Evolutionary conservation across 1,139 yeast species (phyloP).

Genomic region (Suhomyces choctaworum): DNA sequence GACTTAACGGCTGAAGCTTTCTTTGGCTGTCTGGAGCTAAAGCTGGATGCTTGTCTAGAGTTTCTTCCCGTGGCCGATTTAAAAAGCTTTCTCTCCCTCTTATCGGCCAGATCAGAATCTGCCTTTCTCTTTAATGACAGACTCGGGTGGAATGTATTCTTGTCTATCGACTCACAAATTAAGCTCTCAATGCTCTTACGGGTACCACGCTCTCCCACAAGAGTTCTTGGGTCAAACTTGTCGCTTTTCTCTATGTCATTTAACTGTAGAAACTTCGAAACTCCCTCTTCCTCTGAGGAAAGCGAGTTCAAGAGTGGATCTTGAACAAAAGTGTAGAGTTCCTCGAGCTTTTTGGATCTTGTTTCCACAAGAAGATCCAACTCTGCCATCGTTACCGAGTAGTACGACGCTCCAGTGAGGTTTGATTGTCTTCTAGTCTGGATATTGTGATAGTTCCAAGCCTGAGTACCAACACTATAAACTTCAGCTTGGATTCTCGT

Average conservation of each 20-base stretch:
- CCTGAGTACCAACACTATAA: no score
- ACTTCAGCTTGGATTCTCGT: no score
- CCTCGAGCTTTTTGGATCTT: conserved; percentile 11
- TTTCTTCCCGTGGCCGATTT: conserved; percentile 4
- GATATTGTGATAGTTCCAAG: no score
- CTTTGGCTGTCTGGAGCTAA: conserved; percentile 7
- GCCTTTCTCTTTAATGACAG: conserved; percentile 5
- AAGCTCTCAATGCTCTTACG: neutral
- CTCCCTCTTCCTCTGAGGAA: neutral
- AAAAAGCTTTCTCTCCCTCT: conserved; percentile 5
- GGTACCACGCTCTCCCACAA: neutral
- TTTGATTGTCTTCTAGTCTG: no score
- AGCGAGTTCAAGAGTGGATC: conserved; percentile 10
- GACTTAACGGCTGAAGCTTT: conserved; percentile 19
- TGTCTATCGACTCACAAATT: conserved; percentile 5
- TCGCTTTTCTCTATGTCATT: conserved; percentile 2
- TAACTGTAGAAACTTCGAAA: conserved; percentile 4
- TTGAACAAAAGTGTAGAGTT: conserved; percentile 8
- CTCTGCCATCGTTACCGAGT: conserved; percentile 4
- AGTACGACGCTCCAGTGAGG: no score
- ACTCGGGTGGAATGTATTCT: conserved; percentile 6
- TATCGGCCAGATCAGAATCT: conserved; percentile 6
- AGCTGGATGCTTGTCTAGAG: conserved; percentile 8
- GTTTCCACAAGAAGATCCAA: conserved; percentile 4
- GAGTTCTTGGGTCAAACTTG: conserved; percentile 1